Percentiles rank a stretch among this genome's conserved stretches.
phyloP scores from a whole-genome alignment of 2,329 filamentous ascomycete genomes.

The Tolypocladium guangdongense region DNA sequence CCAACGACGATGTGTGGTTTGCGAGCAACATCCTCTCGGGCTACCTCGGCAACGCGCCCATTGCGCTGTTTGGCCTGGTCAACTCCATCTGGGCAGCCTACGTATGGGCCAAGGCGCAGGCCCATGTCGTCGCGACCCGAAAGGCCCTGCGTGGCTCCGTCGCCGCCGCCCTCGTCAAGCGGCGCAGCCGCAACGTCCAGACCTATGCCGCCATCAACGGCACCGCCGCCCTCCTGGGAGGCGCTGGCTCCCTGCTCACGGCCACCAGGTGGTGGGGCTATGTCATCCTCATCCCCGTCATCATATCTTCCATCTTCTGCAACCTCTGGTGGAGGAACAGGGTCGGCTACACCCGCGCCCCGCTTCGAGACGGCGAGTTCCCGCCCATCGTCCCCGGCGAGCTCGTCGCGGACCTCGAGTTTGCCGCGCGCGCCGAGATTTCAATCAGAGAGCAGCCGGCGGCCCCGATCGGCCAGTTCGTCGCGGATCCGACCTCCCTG shows the following conservation, averaged over 20 bases:
- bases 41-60: constrained; percentile 41
- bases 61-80: constrained; percentile 35
- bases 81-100: constrained; percentile 37
- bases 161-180: constrained; percentile 18
- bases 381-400: constrained; percentile 3
- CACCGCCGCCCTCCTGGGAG: constrained; percentile 32
- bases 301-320: constrained; percentile 31
- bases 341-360: constrained; percentile 28
- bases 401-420: constrained; percentile 9
- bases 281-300: constrained; percentile 37
- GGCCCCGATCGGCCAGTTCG: constrained; percentile 4
- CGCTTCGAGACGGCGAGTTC: background rate
- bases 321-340: constrained; percentile 37
- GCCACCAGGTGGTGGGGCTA: constrained; percentile 42
- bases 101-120: constrained; percentile 27
- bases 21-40: constrained; percentile 43
- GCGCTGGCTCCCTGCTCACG: constrained; percentile 37
- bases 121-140: constrained; percentile 20
- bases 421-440: constrained; percentile 8
- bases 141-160: constrained; percentile 13
- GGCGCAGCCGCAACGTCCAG: constrained; percentile 28
- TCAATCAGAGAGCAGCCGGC: constrained; percentile 1
- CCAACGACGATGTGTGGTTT: constrained; percentile 26
- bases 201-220: constrained; percentile 34
- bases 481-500: constrained; percentile 6